Evolutionary conservation across 148 eudicot species (phyloP).

Genomic region (Selenicereus undatus): DNA sequence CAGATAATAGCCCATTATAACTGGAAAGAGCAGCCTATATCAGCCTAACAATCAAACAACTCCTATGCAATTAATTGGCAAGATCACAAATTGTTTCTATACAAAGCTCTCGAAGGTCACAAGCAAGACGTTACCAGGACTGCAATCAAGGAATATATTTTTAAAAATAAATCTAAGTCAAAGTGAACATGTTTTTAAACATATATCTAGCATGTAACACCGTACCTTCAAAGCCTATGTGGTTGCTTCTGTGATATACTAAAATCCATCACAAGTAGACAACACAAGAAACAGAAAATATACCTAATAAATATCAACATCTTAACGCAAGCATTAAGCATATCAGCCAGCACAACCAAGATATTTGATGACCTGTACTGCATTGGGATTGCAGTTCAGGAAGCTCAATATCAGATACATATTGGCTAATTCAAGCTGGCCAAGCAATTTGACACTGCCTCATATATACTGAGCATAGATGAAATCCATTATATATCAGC

Average conservation of each 20-base stretch:
- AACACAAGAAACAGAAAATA: background rate
- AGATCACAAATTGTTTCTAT: background rate
- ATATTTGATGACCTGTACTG: background rate
- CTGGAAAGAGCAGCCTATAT: background rate
- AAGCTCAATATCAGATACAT: background rate
- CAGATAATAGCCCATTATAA: background rate
- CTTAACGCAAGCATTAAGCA: background rate
- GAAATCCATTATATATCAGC: background rate
- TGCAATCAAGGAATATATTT: background rate
- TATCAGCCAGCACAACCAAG: background rate
- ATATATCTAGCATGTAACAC: background rate
- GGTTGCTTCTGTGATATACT: background rate
- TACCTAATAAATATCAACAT: background rate
- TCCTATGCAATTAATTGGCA: background rate
- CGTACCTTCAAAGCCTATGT: background rate
- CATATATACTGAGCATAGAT: background rate
- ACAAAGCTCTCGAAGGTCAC: background rate
- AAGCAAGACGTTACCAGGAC: background rate
- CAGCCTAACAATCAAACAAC: conserved; percentile 3
- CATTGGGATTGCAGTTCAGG: background rate
- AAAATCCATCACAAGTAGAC: background rate
- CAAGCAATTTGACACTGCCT: background rate
- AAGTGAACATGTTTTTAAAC: background rate
- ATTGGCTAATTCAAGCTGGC: background rate
- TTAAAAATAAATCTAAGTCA: background rate